Evolutionary conservation across 1,139 yeast genomes (phyloP).

Genomic region (Candida dubliniensis): DNA sequence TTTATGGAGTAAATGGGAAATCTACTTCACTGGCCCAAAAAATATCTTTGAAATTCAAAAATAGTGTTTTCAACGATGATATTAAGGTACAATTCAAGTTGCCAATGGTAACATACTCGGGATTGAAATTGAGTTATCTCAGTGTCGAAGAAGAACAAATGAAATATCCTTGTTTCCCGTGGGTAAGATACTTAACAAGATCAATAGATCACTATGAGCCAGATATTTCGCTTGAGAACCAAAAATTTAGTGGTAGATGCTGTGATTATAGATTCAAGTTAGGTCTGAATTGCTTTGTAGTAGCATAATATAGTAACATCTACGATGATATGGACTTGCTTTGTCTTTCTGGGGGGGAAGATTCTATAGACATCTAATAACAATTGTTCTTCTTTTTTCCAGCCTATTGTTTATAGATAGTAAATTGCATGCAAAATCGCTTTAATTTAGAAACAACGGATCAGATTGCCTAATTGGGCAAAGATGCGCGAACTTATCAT

Average conservation of each 20-base stretch:
- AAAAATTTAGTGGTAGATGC: slow-evolving; percentile 10
- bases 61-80: slow-evolving; percentile 22
- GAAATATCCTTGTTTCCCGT: slow-evolving; percentile 48
- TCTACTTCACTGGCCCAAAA: slow-evolving; percentile 23
- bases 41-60: slow-evolving; percentile 13
- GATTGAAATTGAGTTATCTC: slow-evolving; percentile 40
- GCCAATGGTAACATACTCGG: slow-evolving; percentile 47
- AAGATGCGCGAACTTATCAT: too few relatives aligned
- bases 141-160: slow-evolving; percentile 43
- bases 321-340: slow-evolving; percentile 1
- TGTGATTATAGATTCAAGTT: slow-evolving; percentile 33
- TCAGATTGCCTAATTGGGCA: too few relatives aligned
- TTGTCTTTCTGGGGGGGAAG: too few relatives aligned
- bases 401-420: too few relatives aligned
- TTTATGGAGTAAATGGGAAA: slow-evolving; percentile 42
- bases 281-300: slow-evolving; percentile 24
- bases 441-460: too few relatives aligned
- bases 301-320: slow-evolving; percentile 4
- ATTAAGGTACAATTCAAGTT: slow-evolving; percentile 35
- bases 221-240: neutral
- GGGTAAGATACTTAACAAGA: slow-evolving; percentile 46
- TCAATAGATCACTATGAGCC: slow-evolving; percentile 14
- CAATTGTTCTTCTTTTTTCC: too few relatives aligned
- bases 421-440: too few relatives aligned
- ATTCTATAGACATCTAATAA: too few relatives aligned